Evolutionary conservation across 495 filamentous ascomycete genomes (phyloP).

Genomic region (Pyrenopolyporus hunteri): DNA sequence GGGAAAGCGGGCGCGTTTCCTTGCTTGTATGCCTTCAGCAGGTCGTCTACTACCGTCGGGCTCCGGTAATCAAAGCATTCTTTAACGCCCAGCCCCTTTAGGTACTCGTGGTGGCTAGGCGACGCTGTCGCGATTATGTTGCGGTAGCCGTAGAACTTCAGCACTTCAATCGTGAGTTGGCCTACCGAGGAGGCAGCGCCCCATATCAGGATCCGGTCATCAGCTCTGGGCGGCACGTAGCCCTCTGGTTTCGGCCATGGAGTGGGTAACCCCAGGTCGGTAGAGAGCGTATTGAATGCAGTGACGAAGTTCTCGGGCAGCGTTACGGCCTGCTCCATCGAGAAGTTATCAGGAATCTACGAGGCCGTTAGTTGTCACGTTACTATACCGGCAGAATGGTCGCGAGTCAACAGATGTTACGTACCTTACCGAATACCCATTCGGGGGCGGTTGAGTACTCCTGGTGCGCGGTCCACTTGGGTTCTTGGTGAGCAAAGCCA

Average conservation of each 20-base stretch:
- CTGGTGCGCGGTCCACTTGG: constrained; percentile 53
- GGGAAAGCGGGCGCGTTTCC: constrained; percentile 40
- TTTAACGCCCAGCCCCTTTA: constrained; percentile 51
- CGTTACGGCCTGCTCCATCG: constrained; percentile 53
- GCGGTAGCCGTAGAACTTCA: constrained; percentile 56
- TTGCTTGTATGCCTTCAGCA: constrained; percentile 33
- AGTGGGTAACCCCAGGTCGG: constrained; percentile 51
- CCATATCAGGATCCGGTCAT: constrained; percentile 57
- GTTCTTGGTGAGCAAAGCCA: constrained; percentile 51
- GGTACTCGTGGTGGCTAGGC: constrained; percentile 47
- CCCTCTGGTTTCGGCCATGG: constrained; percentile 54
- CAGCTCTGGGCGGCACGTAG: constrained; percentile 37
- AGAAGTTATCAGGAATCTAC: constrained; percentile 46
- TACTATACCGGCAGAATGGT: neutral
- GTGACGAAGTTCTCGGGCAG: constrained; percentile 61
- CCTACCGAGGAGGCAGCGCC: constrained; percentile 60
- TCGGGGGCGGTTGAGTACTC: constrained; percentile 48
- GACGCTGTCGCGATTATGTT: constrained; percentile 57
- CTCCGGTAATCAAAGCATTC: constrained; percentile 55
- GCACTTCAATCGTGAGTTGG: constrained; percentile 55
- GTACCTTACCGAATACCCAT: constrained; percentile 44
- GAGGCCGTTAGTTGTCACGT: constrained; percentile 3
- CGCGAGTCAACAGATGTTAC: neutral
- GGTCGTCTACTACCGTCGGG: constrained; percentile 44
- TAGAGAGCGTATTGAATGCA: constrained; percentile 53